Evolutionary conservation across 257 asterid species (phyloP).

Genomic region (Solanum pinnatisectum): DNA sequence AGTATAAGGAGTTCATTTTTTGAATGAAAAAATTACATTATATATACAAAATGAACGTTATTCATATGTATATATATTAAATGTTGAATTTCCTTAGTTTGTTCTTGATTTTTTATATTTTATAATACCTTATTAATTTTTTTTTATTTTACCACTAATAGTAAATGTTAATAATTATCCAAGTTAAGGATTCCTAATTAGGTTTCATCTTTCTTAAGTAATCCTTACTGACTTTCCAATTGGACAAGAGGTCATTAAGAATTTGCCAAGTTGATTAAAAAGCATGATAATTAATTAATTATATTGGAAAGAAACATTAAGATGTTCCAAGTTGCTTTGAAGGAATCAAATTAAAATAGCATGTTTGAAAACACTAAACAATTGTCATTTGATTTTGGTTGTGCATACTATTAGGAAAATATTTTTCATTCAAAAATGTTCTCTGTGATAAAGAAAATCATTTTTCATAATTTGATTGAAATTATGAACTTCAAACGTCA

Average conservation of each 20-base stretch:
- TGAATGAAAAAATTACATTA: too few species aligned
- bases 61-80: too few species aligned
- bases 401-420: not conserved
- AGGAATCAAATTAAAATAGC: not conserved
- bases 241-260: not conserved
- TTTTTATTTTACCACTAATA: too few species aligned
- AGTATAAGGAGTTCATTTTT: not conserved
- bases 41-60: too few species aligned
- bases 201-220: not conserved
- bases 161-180: too few species aligned
- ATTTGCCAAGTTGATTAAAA: not conserved
- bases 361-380: not conserved
- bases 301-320: not conserved
- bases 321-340: not conserved
- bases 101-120: too few species aligned
- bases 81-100: not conserved
- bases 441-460: not conserved
- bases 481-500: not conserved
- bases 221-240: not conserved
- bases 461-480: not conserved
- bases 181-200: not conserved
- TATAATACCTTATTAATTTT: too few species aligned
- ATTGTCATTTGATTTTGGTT: not conserved
- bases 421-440: not conserved
- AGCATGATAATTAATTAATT: not conserved